Conservation (phyloP, 768 basidiomycete species). For the Suillus subluteus region DNA sequence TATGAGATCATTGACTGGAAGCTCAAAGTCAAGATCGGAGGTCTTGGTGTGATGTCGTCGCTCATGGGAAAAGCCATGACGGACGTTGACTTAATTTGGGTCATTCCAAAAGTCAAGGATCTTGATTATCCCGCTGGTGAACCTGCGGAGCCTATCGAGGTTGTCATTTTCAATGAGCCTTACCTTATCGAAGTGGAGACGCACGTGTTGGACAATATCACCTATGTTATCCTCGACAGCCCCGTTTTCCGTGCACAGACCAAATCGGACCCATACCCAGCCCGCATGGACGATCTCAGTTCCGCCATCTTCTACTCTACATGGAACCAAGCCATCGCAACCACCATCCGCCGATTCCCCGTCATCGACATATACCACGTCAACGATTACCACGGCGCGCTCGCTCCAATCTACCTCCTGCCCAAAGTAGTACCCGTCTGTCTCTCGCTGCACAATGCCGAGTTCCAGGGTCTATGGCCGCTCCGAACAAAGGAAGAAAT, state of each 20-base stretch:
- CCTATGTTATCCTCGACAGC: constrained; percentile 90
- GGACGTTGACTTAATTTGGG: constrained; percentile 94
- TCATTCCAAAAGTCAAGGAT: constrained; percentile 93
- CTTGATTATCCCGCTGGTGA: constrained; percentile 92
- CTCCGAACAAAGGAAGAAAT: constrained; percentile 96
- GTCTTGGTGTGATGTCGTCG: constrained; percentile 96
- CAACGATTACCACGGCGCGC: constrained; percentile 94
- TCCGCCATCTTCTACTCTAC: constrained; percentile 98
- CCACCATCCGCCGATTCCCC: constrained; percentile 84
- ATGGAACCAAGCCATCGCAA: constrained; percentile 96
- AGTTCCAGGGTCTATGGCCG: constrained; percentile 97
- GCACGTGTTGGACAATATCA: constrained; percentile 92
- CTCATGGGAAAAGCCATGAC: constrained; percentile 99
- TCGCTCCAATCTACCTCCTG: constrained; percentile 88
- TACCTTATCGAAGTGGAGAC: constrained; percentile 97
- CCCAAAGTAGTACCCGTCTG: constrained; percentile 91
- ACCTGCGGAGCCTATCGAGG: constrained; percentile 91
- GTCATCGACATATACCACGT: constrained; percentile 93
- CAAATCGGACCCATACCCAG: constrained; percentile 93
- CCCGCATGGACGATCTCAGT: constrained; percentile 95
- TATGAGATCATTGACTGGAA: constrained; percentile 99
- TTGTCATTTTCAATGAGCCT: constrained; percentile 94
- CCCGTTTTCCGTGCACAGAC: constrained; percentile 97
- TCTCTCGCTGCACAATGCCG: constrained; percentile 93
- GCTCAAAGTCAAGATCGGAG: constrained; percentile 96